A percentile compares a stretch with the other conserved stretches of the same genome.
Evolutionary conservation across 371 early-diverging fungal genomes (phyloP).

Genomic region (Fennellomyces sp.): DNA sequence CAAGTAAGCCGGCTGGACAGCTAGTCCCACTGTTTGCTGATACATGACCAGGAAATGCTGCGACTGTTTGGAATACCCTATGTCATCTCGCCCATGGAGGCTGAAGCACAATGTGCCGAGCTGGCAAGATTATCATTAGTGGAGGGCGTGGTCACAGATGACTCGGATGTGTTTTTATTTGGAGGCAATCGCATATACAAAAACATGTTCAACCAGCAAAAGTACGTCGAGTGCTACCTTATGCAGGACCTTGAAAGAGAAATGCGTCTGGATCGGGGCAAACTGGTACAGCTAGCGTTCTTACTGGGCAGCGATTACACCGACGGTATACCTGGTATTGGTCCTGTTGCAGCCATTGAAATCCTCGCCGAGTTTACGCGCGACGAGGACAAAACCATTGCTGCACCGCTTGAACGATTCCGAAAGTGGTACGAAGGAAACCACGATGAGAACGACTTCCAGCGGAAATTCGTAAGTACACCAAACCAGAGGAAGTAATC

Average conservation of each 20-base stretch:
- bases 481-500: too few species aligned
- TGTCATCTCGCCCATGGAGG: conserved; percentile 95
- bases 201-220: conserved; percentile 93
- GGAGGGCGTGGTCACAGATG: conserved; percentile 99
- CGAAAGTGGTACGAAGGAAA: conserved; percentile 65
- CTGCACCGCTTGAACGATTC: conserved; percentile 51
- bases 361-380: conserved; percentile 73
- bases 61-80: conserved; percentile 96
- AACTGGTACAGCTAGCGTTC: conserved; percentile 87
- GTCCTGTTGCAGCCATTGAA: conserved; percentile 94
- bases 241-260: conserved; percentile 66
- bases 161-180: conserved; percentile 98
- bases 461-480: conserved; percentile 65
- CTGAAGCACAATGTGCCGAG: conserved; percentile 97
- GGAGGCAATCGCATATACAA: conserved; percentile 90
- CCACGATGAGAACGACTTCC: conserved; percentile 48
- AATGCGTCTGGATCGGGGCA: conserved; percentile 70
- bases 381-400: conserved; percentile 34
- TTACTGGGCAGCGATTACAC: conserved; percentile 98
- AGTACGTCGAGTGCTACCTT: conserved; percentile 85
- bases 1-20: conserved; percentile 31
- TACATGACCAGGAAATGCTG: conserved; percentile 60
- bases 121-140: conserved; percentile 72
- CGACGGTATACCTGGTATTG: conserved; percentile 92
- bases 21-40: neutral